Evolutionary conservation across 2,329 filamentous ascomycete genomes (phyloP).

Genomic region (Sarocladium brachiariae): DNA sequence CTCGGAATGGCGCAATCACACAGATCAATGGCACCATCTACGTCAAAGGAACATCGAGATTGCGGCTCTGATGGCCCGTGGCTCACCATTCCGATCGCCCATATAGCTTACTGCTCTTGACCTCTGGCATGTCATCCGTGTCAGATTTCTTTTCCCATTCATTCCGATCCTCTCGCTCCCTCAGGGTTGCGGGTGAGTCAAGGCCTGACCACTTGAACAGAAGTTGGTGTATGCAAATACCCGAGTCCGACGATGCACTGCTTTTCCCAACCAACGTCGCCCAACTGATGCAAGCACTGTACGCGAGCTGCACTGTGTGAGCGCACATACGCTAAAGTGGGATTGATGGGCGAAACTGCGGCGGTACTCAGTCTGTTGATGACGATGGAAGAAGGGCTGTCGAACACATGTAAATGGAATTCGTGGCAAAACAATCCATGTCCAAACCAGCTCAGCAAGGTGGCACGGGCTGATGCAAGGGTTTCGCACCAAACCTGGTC

Average conservation of each 20-base stretch:
- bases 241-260: conserved; percentile 2
- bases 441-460: neutral
- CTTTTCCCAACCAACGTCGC: neutral
- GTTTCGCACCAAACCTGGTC: too few relatives aligned
- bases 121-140: neutral
- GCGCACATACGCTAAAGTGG: neutral
- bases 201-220: neutral
- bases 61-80: neutral
- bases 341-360: neutral
- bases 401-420: neutral
- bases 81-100: conserved; percentile 5
- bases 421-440: conserved; percentile 1
- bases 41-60: conserved; percentile 4
- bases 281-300: neutral
- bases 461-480: too few relatives aligned
- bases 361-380: neutral
- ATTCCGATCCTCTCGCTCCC: neutral
- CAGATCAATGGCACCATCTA: conserved; percentile 7
- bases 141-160: neutral
- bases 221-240: conserved; percentile 10
- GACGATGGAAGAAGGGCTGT: neutral
- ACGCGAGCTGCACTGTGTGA: neutral
- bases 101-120: conserved; percentile 1
- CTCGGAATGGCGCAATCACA: conserved; percentile 3
- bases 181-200: neutral